Evolutionary conservation across 176 grass and related monocot genomes (phyloP).

Genomic region (Triticum dicoccoides): DNA sequence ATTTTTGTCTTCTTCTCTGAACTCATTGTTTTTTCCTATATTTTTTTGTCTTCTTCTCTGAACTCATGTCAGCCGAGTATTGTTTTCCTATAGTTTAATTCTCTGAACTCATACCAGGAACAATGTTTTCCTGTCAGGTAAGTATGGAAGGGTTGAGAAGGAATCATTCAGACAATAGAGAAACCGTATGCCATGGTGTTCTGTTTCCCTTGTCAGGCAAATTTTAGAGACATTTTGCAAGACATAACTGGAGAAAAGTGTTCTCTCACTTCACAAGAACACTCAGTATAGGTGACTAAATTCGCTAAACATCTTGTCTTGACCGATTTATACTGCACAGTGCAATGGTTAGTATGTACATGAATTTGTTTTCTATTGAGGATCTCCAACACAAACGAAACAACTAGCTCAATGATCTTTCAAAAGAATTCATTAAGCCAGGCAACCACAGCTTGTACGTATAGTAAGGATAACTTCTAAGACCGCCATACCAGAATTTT

Average conservation of each 20-base stretch:
- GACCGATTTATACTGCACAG: background rate
- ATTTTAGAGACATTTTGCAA: slow-evolving; percentile 85
- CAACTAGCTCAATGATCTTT: slow-evolving; percentile 60
- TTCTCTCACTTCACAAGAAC: slow-evolving; percentile 87
- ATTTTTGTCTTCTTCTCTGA: no score
- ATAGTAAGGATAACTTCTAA: slow-evolving; percentile 89
- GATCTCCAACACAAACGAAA: slow-evolving; percentile 63
- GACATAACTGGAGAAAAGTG: slow-evolving; percentile 96
- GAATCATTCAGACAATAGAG: no score
- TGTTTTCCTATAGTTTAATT: no score
- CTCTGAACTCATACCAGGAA: no score
- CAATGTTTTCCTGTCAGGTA: no score
- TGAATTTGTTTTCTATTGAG: slow-evolving; percentile 86
- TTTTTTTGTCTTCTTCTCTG: no score
- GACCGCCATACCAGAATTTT: background rate
- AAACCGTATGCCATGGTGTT: slow-evolving; percentile 17
- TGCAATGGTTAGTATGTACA: slow-evolving; percentile 7
- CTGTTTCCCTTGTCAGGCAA: background rate
- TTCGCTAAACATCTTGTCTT: background rate
- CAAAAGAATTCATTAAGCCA: slow-evolving; percentile 71
- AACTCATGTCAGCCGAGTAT: no score
- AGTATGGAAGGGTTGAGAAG: no score
- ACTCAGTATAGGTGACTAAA: slow-evolving; percentile 63
- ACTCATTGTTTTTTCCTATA: no score
- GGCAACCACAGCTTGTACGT: slow-evolving; percentile 47